phyloP scores from a whole-genome alignment of 2,329 filamentous ascomycete genomes.

The Thelonectria discophora region DNA sequence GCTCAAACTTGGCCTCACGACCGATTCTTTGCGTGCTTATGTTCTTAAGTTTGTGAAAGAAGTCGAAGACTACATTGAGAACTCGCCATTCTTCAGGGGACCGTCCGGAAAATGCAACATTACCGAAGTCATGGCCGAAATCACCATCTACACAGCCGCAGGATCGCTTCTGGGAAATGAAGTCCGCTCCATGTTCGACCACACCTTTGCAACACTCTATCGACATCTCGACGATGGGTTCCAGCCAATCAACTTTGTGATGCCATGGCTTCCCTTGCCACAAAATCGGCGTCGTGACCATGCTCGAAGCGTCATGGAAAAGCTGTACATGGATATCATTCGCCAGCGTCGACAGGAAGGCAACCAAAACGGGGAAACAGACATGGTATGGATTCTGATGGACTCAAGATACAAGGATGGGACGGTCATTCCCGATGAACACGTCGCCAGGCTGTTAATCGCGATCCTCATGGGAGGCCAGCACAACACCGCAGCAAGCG shows the following conservation, averaged over 20 bases:
- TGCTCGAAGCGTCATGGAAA: constrained; percentile 80
- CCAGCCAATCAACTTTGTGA: constrained; percentile 85
- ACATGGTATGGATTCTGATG: constrained; percentile 93
- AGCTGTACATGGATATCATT: constrained; percentile 83
- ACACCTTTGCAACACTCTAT: constrained; percentile 81
- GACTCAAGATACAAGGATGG: constrained; percentile 85
- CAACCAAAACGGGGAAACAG: constrained; percentile 63
- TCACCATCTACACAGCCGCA: constrained; percentile 91
- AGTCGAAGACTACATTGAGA: constrained; percentile 75
- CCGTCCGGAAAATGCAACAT: constrained; percentile 75
- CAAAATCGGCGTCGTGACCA: constrained; percentile 83
- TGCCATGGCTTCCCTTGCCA: constrained; percentile 85
- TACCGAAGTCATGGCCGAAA: constrained; percentile 78
- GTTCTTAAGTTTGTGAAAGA: constrained; percentile 81
- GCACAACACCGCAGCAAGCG: constrained; percentile 85
- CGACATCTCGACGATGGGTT: constrained; percentile 92
- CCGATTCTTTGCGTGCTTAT: constrained; percentile 75
- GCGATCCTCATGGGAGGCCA: constrained; percentile 90
- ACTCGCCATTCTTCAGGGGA: constrained; percentile 70
- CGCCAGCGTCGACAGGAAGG: constrained; percentile 67
- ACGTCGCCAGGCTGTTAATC: constrained; percentile 92
- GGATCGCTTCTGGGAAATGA: constrained; percentile 85
- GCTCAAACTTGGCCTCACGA: constrained; percentile 80
- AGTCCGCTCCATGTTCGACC: constrained; percentile 81
- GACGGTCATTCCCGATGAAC: constrained; percentile 75